Evolutionary conservation across 805 yeast genomes (phyloP).

Genomic region (Wickerhamiella azymoides): DNA sequence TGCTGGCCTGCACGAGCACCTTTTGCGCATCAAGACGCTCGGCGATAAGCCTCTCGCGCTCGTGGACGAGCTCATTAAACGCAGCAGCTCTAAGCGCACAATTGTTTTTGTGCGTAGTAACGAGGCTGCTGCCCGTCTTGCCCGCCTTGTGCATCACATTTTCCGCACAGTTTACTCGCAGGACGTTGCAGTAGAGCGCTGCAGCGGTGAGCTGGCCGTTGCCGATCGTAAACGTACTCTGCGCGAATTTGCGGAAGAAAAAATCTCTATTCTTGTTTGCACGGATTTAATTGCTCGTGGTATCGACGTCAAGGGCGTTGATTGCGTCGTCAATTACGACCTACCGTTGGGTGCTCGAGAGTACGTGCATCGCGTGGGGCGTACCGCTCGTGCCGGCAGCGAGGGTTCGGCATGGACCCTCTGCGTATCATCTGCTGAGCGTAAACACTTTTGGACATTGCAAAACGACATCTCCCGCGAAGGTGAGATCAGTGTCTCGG

Average conservation of each 20-base stretch:
- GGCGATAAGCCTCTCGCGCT: conserved; percentile 61
- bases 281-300: conserved; percentile 97
- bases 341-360: conserved; percentile 79
- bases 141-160: conserved; percentile 42
- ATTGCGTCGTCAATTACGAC: conserved; percentile 78
- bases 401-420: conserved; percentile 63
- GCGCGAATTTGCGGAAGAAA: conserved; percentile 42
- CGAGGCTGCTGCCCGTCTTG: conserved; percentile 72
- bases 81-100: conserved; percentile 26
- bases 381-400: conserved; percentile 90
- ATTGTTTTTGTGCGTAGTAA: conserved; percentile 62
- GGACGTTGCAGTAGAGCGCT: conserved; percentile 19
- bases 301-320: conserved; percentile 58
- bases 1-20: conserved; percentile 23
- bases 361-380: conserved; percentile 90
- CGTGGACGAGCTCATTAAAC: conserved; percentile 35
- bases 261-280: conserved; percentile 40
- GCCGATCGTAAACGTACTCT: conserved; percentile 43
- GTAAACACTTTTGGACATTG: conserved; percentile 31
- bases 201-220: conserved; percentile 27
- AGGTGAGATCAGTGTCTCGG: conserved; percentile 19
- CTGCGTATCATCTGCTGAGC: conserved; percentile 67
- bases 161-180: conserved; percentile 17
- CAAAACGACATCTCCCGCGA: conserved; percentile 21
- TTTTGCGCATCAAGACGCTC: conserved; percentile 22